Evolutionary conservation across 2,329 filamentous ascomycete genomes (phyloP).

Genomic region (Curvularia lunata): DNA sequence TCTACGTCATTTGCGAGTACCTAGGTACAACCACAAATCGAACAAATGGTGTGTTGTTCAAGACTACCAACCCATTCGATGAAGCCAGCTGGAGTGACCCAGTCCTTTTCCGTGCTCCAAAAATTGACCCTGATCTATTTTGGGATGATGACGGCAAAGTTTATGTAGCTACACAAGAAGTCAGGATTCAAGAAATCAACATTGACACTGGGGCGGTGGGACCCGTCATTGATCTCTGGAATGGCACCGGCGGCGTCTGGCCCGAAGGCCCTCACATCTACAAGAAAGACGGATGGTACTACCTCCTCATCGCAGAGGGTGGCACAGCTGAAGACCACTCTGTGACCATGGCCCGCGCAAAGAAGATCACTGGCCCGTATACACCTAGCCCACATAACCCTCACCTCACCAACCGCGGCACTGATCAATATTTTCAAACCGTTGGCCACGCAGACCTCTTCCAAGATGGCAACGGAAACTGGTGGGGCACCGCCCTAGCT

Average conservation of each 20-base stretch:
- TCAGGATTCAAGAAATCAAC: constrained; percentile 34
- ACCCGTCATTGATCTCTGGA: constrained; percentile 34
- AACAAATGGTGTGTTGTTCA: constrained; percentile 20
- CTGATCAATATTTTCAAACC: constrained; percentile 45
- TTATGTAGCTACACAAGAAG: constrained; percentile 49
- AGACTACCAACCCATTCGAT: constrained; percentile 21
- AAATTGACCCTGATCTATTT: constrained; percentile 59
- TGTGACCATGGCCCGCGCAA: constrained; percentile 46
- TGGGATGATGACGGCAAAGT: constrained; percentile 63
- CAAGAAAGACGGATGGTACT: constrained; percentile 42
- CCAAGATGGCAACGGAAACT: constrained; percentile 30
- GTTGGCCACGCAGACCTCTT: constrained; percentile 42
- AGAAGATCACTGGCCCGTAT: constrained; percentile 46
- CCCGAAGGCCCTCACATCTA: constrained; percentile 51
- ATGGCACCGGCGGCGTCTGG: constrained; percentile 28
- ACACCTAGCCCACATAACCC: constrained; percentile 45
- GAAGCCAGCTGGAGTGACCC: constrained; percentile 28
- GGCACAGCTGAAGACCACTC: constrained; percentile 45
- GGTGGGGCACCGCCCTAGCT: constrained; percentile 37
- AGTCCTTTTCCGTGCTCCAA: constrained; percentile 30
- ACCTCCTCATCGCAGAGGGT: constrained; percentile 44
- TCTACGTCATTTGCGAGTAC: constrained; percentile 32
- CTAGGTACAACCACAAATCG: constrained; percentile 2
- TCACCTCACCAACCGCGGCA: constrained; percentile 44
- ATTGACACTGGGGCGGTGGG: constrained; percentile 41